Base-by-base conservation (phyloP, 176 grass and related monocot genomes). In the Miscanthus lutarioriparius region DNA sequence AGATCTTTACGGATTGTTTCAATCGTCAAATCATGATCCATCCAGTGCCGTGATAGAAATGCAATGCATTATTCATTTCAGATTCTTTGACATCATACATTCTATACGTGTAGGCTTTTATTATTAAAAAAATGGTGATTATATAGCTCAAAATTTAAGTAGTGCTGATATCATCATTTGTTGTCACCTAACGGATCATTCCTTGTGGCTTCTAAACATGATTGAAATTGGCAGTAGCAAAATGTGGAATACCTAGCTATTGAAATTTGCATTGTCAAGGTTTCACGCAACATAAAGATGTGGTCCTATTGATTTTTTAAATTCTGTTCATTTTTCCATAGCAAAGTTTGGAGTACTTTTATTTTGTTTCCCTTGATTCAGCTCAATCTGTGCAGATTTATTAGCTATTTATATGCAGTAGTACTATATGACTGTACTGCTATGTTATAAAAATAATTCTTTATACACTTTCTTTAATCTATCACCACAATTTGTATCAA, bases 141-240 rank as follows among this genome's bases (percentile, higher is more conserved):
- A 13, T 67, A 68, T 23, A 27, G 13, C 20, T 64, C 38, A 20
- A 70, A 53, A 43, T 70, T 6, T 70, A 67, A 64, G 26, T 25
- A 35, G 12, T 23, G 48, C 58, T 36, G n/a, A 37, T 43, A 49
- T 35, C 32, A 9, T 17, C 40, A 49, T 75, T 58, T 77, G 23
- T 67, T 77, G 64, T 44, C 63, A 85, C 25, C 73, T 43, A 77
- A 77, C 15, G 4, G n/a, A 70, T 85, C 35, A 4, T 30, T 77
- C 41, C 15, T 19, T 58, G 10, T 26, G 62, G 8, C 61, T 7
- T 36, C 37, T 28, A 54, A 19, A 56, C 11, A 54, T 76, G 1
- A 13, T 20, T 69, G 5, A 77, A 77, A 11, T 30, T n/a, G 38
- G n/a, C 74, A 77, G 58, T 44, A 58, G 26, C 41, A 54, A 84